These are phyloP conservation scores for Geoglossum glabrum DNA, from an alignment of 495 filamentous ascomycete genomes.

Conservation along the genomic window DNA sequence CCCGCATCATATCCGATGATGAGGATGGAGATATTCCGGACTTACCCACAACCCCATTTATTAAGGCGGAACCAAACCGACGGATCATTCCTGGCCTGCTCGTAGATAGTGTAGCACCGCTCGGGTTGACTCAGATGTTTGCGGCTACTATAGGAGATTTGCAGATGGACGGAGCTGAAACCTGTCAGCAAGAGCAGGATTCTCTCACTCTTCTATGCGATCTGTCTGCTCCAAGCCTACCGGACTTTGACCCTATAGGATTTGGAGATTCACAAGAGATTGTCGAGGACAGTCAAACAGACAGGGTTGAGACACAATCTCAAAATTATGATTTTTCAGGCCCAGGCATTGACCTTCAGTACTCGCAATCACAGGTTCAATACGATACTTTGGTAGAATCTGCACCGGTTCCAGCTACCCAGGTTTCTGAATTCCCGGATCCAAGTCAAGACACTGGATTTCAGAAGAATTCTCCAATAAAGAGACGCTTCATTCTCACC, in stretches of 20 bases:
- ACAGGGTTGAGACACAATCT: constrained; percentile 7
- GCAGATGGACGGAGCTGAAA: constrained; percentile 13
- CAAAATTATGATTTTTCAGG: neutral
- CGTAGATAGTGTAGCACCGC: constrained; percentile 19
- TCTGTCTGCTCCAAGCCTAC: constrained; percentile 32
- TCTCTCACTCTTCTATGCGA: constrained; percentile 28
- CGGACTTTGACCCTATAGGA: constrained; percentile 20
- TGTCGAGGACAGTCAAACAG: constrained; percentile 34
- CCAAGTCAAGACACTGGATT: constrained; percentile 80
- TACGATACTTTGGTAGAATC: constrained; percentile 22
- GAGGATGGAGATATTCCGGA: constrained; percentile 27
- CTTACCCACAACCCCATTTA: neutral
- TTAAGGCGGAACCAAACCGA: neutral
- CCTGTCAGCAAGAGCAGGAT: constrained; percentile 20
- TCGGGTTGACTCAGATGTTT: constrained; percentile 81
- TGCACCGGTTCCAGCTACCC: constrained; percentile 18
- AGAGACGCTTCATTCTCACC: neutral
- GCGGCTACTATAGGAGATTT: constrained; percentile 72
- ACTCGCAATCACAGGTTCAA: constrained; percentile 18
- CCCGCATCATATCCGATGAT: constrained; percentile 29
- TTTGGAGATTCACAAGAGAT: constrained; percentile 32
- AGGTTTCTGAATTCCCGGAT: constrained; percentile 39
- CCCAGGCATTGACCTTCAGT: constrained; percentile 4
- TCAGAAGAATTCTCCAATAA: constrained; percentile 15
- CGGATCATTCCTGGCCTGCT: constrained; percentile 20